phyloP scores from a whole-genome alignment of 116 monocot genomes.

The Iris pallida region DNA sequence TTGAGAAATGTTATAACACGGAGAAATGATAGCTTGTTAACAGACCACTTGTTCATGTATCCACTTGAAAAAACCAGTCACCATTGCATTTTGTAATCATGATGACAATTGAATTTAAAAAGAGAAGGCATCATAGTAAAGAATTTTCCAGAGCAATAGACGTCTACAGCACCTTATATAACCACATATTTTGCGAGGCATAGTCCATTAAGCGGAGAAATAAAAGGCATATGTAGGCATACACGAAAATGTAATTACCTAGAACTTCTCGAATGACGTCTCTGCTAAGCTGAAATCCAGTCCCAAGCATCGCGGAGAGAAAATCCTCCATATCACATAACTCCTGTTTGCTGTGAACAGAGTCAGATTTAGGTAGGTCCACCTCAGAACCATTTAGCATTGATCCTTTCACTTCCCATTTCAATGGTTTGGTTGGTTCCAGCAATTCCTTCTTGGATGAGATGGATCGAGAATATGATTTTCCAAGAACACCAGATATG shows the following conservation, averaged over 20 bases:
- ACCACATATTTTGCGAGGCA: too few species aligned
- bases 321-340: constrained; percentile 50
- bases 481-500: constrained; percentile 59
- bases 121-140: too few species aligned
- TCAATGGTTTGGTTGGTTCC: constrained; percentile 36
- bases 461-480: constrained; percentile 16
- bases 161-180: too few species aligned
- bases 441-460: constrained; percentile 25
- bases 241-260: constrained; percentile 27
- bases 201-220: neutral
- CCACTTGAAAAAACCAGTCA: too few species aligned
- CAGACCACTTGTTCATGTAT: too few species aligned
- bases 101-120: too few species aligned
- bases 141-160: too few species aligned
- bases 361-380: neutral
- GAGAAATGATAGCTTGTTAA: too few species aligned
- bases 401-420: constrained; percentile 26
- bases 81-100: too few species aligned
- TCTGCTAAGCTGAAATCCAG: constrained; percentile 72
- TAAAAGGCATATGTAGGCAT: neutral
- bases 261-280: constrained; percentile 56
- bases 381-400: constrained; percentile 14
- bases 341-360: constrained; percentile 2
- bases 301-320: constrained; percentile 75
- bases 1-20: too few species aligned